phyloP scores from a whole-genome alignment of 2,329 filamentous ascomycete species.

The Epichloe uncinata region DNA sequence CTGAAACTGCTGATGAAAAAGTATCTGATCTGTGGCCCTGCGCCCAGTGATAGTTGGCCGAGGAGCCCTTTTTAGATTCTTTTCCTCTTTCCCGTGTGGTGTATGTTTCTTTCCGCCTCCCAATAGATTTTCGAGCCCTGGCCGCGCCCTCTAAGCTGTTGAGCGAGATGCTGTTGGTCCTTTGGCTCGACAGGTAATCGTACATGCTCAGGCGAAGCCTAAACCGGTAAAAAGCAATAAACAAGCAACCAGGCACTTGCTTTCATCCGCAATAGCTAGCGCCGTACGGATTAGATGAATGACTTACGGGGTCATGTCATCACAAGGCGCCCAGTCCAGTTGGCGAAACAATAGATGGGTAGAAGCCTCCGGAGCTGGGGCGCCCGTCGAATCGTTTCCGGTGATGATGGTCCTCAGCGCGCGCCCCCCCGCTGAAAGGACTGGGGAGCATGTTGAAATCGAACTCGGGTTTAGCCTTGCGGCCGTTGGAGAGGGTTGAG shows the following conservation, averaged over 20 bases:
- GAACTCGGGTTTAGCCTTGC: conserved; percentile 37
- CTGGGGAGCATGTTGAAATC: conserved; percentile 32
- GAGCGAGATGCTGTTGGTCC: background rate
- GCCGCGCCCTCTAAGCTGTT: background rate
- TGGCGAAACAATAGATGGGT: conserved; percentile 35
- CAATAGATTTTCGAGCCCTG: background rate
- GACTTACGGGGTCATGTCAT: conserved; percentile 20
- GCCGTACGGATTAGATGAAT: background rate
- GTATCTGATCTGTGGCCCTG: background rate
- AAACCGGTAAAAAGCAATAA: background rate
- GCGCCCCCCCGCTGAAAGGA: conserved; percentile 21
- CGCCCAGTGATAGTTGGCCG: background rate
- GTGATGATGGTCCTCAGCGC: conserved; percentile 24
- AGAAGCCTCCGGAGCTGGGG: conserved; percentile 36
- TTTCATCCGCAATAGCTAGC: background rate
- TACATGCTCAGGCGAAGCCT: background rate
- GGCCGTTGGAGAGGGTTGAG: conserved; percentile 12
- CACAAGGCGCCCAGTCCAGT: conserved; percentile 25
- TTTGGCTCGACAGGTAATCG: background rate
- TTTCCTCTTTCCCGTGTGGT: background rate
- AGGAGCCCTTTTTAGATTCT: background rate
- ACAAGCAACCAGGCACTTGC: background rate
- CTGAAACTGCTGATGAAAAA: background rate
- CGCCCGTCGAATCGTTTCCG: conserved; percentile 41
- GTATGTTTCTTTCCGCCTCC: background rate